A percentile compares a stretch with the other conserved stretches of the same genome.
Conservation (phyloP, 768 basidiomycete genomes). For the Tricholoma matsutake region DNA sequence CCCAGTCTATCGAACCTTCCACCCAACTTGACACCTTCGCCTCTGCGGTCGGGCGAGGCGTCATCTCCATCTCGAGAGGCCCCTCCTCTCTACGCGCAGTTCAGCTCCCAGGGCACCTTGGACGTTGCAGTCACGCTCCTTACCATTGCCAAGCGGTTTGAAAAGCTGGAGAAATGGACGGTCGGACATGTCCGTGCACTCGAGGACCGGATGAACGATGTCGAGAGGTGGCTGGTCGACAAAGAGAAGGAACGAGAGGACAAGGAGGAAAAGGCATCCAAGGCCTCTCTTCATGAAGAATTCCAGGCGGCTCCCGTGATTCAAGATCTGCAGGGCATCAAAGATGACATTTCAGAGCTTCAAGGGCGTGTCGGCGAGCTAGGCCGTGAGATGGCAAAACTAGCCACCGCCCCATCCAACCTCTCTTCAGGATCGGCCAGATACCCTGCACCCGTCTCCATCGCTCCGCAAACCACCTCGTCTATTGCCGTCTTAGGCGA, state of each 20-base stretch:
- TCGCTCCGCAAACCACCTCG: constrained; percentile 46
- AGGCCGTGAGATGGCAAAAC: constrained; percentile 76
- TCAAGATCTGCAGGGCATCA: constrained; percentile 49
- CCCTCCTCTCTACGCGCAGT: constrained; percentile 76
- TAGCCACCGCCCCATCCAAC: constrained; percentile 51
- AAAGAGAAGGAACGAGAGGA: constrained; percentile 68
- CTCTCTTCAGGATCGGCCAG: constrained; percentile 51
- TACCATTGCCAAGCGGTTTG: constrained; percentile 74
- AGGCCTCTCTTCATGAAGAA: constrained; percentile 12
- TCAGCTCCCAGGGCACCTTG: constrained; percentile 64
- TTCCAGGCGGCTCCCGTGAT: constrained; percentile 24
- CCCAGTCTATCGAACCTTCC: constrained; percentile 45
- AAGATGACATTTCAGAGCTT: constrained; percentile 69
- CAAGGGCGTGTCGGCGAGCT: constrained; percentile 72
- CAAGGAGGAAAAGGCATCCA: constrained; percentile 7
- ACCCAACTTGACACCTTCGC: constrained; percentile 62
- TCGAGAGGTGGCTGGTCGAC: constrained; percentile 87
- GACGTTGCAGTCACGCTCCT: constrained; percentile 75
- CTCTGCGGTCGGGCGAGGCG: constrained; percentile 50
- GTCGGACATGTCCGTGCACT: constrained; percentile 84
- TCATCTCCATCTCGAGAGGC: constrained; percentile 54
- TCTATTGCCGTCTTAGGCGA: constrained; percentile 36
- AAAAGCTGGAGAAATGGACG: constrained; percentile 89
- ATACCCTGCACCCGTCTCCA: constrained; percentile 42
- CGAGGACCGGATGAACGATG: constrained; percentile 90